Evolutionary conservation across 371 early-diverging fungal species (phyloP).

Genomic region (Mucor circinelloides): DNA sequence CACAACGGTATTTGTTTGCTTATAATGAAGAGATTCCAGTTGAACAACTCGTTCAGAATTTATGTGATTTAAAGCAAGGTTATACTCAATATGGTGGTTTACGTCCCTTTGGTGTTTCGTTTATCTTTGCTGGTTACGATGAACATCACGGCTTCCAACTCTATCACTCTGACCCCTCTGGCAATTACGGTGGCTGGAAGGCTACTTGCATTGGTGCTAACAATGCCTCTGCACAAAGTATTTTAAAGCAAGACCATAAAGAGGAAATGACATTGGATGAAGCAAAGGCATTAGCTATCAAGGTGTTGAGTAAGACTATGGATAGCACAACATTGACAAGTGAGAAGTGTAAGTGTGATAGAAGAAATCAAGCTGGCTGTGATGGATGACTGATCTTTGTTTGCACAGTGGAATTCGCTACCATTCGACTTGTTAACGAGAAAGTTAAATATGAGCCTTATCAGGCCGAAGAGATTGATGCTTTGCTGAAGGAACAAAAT

Average conservation of each 20-base stretch:
- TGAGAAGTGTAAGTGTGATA: slow-evolving; percentile 79
- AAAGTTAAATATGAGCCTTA: slow-evolving; percentile 69
- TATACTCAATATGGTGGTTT: slow-evolving; percentile 99
- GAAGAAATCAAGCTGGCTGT: neutral
- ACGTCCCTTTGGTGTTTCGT: slow-evolving; percentile 99
- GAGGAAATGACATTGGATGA: slow-evolving; percentile 86
- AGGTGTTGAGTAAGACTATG: slow-evolving; percentile 95
- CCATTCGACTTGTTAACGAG: slow-evolving; percentile 58
- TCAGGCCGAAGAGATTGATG: slow-evolving; percentile 75
- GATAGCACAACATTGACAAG: slow-evolving; percentile 87
- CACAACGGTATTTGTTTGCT: slow-evolving; percentile 87
- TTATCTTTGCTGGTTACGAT: slow-evolving; percentile 97
- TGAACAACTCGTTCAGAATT: slow-evolving; percentile 91
- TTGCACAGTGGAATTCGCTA: slow-evolving; percentile 79
- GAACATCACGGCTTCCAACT: slow-evolving; percentile 92
- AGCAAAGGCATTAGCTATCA: slow-evolving; percentile 87
- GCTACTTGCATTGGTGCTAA: slow-evolving; percentile 98
- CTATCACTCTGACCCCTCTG: slow-evolving; percentile 98
- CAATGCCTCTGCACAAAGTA: slow-evolving; percentile 86
- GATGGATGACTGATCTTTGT: neutral
- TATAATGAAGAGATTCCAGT: slow-evolving; percentile 92
- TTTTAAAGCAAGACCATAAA: slow-evolving; percentile 95
- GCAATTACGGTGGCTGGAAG: slow-evolving; percentile 99
- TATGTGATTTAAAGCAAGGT: slow-evolving; percentile 97
- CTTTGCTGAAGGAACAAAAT: slow-evolving; percentile 71